These are phyloP conservation scores for Calonectria hawksworthii DNA, from an alignment of 2,329 filamentous ascomycete species.

Conservation along the genomic window DNA sequence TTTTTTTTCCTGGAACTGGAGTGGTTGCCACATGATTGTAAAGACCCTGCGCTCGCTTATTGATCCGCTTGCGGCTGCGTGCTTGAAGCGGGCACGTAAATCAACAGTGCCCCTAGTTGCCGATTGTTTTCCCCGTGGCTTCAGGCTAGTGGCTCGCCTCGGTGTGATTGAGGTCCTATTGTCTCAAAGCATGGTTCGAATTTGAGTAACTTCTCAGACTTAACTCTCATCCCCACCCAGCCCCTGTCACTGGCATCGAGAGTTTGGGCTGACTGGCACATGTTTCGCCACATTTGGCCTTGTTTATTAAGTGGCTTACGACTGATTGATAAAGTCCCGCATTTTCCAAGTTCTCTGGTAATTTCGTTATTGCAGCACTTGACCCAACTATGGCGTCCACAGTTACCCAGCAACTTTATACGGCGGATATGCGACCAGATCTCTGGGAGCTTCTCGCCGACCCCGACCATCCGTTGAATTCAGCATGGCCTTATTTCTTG, in stretches of 20 bases:
- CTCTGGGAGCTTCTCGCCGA: neutral
- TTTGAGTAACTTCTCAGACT: too few species aligned
- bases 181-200: too few species aligned
- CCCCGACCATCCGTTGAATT: neutral
- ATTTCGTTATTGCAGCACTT: neutral
- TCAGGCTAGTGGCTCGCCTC: neutral
- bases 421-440: neutral
- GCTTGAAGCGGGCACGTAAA: neutral
- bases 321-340: neutral
- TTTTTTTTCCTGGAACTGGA: too few species aligned
- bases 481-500: neutral
- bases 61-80: too few species aligned
- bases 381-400: neutral
- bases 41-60: too few species aligned
- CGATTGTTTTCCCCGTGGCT: neutral
- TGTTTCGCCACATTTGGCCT: neutral
- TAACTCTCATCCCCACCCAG: too few species aligned
- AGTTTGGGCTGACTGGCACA: neutral
- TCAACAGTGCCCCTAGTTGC: neutral
- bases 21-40: too few species aligned
- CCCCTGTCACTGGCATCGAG: neutral
- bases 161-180: too few species aligned
- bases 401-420: neutral
- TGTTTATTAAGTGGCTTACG: neutral
- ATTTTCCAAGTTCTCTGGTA: neutral